phyloP scores from a whole-genome alignment of 2,329 filamentous ascomycete genomes.

The Penicillium decumbens region DNA sequence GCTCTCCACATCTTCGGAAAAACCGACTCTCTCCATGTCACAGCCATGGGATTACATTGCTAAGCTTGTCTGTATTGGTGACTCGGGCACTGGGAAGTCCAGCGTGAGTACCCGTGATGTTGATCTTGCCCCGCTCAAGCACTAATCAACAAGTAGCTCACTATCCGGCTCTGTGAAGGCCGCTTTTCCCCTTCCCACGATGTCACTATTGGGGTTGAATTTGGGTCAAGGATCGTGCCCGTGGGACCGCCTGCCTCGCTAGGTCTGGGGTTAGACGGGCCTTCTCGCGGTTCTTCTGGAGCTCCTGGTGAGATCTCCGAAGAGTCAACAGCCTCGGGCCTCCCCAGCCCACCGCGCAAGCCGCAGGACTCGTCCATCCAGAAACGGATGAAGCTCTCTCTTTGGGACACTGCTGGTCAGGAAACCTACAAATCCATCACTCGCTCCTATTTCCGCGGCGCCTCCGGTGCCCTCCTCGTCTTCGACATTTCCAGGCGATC shows the following conservation, averaged over 20 bases:
- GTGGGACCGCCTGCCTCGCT: constrained; percentile 76
- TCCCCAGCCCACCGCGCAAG: constrained; percentile 37
- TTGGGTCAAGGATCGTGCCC: constrained; percentile 86
- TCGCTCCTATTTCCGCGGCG: constrained; percentile 84
- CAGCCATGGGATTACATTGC: constrained; percentile 95
- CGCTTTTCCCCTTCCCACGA: constrained; percentile 92
- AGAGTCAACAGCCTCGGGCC: constrained; percentile 22
- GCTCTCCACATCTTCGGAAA: constrained; percentile 1
- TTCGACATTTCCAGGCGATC: constrained; percentile 85
- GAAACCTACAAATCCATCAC: constrained; percentile 98
- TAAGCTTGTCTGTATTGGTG: constrained; percentile 96
- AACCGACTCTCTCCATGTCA: constrained; percentile 38
- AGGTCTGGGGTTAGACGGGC: constrained; percentile 49
- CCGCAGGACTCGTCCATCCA: constrained; percentile 41
- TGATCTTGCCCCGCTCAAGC: neutral
- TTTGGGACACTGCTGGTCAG: constrained; percentile 96
- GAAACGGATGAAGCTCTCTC: constrained; percentile 84
- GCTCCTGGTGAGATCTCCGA: constrained; percentile 13
- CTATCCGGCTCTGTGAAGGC: constrained; percentile 92
- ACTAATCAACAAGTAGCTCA: constrained; percentile 56
- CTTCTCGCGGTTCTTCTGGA: constrained; percentile 9
- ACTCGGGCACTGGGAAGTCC: constrained; percentile 94
- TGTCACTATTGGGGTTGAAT: constrained; percentile 95
- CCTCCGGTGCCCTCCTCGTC: constrained; percentile 73
- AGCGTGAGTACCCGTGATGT: constrained; percentile 45